Base-by-base conservation (phyloP, 176 grass and related monocot species). In the Tillandsia fasciculata region DNA sequence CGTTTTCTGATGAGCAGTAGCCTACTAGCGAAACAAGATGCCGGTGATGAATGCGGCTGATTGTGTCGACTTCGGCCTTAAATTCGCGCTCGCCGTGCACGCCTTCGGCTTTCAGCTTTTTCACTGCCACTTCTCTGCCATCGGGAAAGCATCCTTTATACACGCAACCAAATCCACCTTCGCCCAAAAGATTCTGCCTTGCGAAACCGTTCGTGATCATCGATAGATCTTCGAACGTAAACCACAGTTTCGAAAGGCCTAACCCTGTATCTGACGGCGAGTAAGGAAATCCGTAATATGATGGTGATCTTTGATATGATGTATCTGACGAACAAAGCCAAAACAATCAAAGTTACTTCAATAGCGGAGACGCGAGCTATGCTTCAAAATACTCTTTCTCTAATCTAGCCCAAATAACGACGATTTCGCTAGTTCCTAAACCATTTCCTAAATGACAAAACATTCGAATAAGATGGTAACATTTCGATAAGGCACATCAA, bases 11-110 rank as follows among this genome's bases (percentile, higher is more conserved):
- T 51, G 76, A 79, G 74, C 89, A 92, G 77, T 92, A 92, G 49
- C 89, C 89, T 47, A 92, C 77, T 51, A 92, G 77, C 0, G 89
- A 92, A 80, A 92, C 89, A 70, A 92, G 72, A 80, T 92, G 85
- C 22, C 89, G 87, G 74, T 92, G 89, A 66, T 92, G 89, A 53
- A 85, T 82, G 53, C 89, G 87, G 74, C 89, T 92, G 54, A 92
- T 92, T 52, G 80, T 85, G 78, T 92, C 89, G 52, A 92, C 89
- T 78, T 92, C 89, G 0, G 85, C 85, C 69, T 79, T 92, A 71
- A 92, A 92, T 65, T 92, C 85, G 51, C 85, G 82, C 48, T 92
- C 89, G 1, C 85, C 89, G 61, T 92, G 89, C n/a, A 73, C 79
- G 77, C 82, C 84, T 29, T 82, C 84, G 61, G 80, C 73, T 67